These are phyloP conservation scores for Raddia guianensis DNA, from an alignment of 176 grass and related monocot species.

Conservation along the genomic window DNA sequence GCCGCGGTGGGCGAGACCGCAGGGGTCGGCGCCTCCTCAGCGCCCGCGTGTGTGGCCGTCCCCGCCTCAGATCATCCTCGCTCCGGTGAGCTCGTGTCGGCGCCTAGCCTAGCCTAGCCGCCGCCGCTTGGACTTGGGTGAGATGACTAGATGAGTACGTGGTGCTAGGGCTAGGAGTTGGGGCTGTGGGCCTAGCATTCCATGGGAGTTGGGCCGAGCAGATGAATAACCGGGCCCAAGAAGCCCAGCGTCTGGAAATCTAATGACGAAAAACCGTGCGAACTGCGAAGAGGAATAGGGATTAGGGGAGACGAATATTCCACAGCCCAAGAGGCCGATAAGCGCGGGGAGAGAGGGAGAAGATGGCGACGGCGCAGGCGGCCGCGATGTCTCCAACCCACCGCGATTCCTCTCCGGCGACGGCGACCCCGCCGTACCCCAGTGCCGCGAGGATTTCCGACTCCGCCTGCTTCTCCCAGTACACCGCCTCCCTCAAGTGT, in stretches of 20 bases:
- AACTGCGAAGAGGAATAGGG: background rate
- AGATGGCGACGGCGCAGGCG: constrained; percentile 54
- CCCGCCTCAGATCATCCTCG: too few species aligned
- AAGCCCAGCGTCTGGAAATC: background rate
- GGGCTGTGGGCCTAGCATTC: background rate
- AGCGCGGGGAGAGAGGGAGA: background rate
- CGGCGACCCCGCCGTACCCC: constrained; percentile 56
- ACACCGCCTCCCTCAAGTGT: constrained; percentile 94
- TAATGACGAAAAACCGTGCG: background rate
- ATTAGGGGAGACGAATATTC: background rate
- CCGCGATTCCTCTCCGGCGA: constrained; percentile 35
- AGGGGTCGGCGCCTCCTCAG: too few species aligned
- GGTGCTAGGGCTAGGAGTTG: too few species aligned
- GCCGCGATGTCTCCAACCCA: constrained; percentile 42
- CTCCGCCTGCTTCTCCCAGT: constrained; percentile 80
- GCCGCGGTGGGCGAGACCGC: background rate
- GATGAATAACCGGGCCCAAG: background rate
- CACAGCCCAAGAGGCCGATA: constrained; percentile 3
- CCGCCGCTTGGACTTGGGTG: too few species aligned
- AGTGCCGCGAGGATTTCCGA: constrained; percentile 66
- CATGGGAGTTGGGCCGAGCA: background rate
- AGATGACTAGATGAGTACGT: too few species aligned
- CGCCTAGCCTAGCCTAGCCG: too few species aligned
- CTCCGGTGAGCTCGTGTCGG: too few species aligned
- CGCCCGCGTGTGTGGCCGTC: too few species aligned